Conservation (phyloP, 192 early-diverging fungal genomes). For the Podila clonocystis region DNA sequence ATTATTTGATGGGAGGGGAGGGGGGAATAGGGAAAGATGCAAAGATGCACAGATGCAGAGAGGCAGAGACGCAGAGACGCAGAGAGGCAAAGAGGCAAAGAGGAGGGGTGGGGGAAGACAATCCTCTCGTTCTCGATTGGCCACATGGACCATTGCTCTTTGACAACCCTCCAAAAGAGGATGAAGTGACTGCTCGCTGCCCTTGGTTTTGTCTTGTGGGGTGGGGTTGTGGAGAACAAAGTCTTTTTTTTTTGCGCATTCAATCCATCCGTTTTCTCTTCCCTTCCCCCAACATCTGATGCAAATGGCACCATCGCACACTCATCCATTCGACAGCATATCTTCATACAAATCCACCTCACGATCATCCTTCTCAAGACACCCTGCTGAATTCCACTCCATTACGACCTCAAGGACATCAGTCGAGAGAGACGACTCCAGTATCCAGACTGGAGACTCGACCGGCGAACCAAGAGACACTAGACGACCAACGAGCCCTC, state of each 20-base stretch:
- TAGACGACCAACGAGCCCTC: not conserved
- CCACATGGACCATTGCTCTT: too few species aligned
- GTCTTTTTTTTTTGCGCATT: not conserved
- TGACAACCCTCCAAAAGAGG: too few species aligned
- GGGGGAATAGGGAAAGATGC: not conserved
- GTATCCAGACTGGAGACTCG: not conserved
- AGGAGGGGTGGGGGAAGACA: too few species aligned
- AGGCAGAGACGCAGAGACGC: too few species aligned
- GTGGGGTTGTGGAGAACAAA: not conserved
- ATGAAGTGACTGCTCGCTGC: too few species aligned
- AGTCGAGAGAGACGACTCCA: not conserved
- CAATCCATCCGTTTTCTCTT: not conserved
- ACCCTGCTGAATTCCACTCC: not conserved
- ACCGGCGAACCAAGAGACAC: not conserved
- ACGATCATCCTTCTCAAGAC: not conserved
- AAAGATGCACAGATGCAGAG: too few species aligned
- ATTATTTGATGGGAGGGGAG: conserved; percentile 4
- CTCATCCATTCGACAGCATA: not conserved
- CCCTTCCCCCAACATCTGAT: not conserved
- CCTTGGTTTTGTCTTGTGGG: too few species aligned
- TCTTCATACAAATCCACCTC: not conserved
- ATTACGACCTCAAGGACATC: not conserved
- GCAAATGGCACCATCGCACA: conserved; percentile 1
- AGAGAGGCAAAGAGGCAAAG: too few species aligned
- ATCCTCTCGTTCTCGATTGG: too few species aligned